These are phyloP conservation scores for Xanthoconium separans DNA, from an alignment of 1,284 basidiomycete genomes.

Conservation along the genomic window DNA sequence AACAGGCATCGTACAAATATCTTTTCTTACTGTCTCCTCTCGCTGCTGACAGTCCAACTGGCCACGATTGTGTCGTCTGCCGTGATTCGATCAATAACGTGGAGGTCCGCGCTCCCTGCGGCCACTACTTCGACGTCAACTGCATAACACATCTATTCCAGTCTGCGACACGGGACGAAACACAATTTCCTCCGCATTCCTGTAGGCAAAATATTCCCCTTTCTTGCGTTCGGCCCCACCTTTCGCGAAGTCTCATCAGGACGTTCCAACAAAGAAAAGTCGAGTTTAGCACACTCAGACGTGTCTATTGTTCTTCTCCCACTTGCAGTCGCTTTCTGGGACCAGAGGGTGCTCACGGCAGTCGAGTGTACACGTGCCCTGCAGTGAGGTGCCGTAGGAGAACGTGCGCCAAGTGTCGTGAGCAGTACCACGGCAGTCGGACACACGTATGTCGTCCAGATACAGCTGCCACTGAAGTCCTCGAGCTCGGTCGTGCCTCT, in stretches of 20 bases:
- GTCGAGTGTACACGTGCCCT: conserved; percentile 16
- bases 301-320: conserved; percentile 43
- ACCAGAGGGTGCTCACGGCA: conserved; percentile 13
- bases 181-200: conserved; percentile 46
- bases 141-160: conserved; percentile 41
- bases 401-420: conserved; percentile 40
- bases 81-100: conserved; percentile 32
- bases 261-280: conserved; percentile 32
- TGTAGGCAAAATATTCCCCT: conserved; percentile 38
- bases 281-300: conserved; percentile 39
- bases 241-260: conserved; percentile 24
- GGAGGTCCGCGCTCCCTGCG: conserved; percentile 37
- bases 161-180: conserved; percentile 39
- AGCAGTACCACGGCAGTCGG: conserved; percentile 14
- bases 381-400: conserved; percentile 30
- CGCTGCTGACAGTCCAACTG: conserved; percentile 21
- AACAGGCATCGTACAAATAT: background rate
- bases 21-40: background rate
- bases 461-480: conserved; percentile 28
- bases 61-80: conserved; percentile 40
- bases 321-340: conserved; percentile 44
- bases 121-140: conserved; percentile 39
- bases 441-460: conserved; percentile 31
- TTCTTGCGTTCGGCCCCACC: conserved; percentile 25
- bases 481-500: conserved; percentile 31